A percentile compares a stretch with the other conserved stretches of the same genome.
phyloP scores from a whole-genome alignment of 352 stramenopile genomes.

The Phytophthora sansomeana region DNA sequence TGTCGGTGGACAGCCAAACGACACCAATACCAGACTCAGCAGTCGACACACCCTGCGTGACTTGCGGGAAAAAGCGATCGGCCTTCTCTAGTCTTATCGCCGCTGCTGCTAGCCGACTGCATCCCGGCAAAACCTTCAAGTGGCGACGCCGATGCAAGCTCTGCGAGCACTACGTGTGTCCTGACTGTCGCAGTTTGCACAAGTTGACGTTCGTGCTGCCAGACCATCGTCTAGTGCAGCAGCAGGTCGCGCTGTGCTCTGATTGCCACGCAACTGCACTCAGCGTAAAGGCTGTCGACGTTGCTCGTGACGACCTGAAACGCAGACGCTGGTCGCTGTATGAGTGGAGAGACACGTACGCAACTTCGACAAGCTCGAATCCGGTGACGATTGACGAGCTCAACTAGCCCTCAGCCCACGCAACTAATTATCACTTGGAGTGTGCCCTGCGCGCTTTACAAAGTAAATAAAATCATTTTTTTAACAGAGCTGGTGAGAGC shows the following conservation, averaged over 20 bases:
- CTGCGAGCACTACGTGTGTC: slow-evolving; percentile 56
- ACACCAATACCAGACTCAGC: slow-evolving; percentile 16
- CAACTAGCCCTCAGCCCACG: slow-evolving; percentile 19
- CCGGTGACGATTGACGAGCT: slow-evolving; percentile 35
- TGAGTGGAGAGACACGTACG: slow-evolving; percentile 42
- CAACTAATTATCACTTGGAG: slow-evolving; percentile 13
- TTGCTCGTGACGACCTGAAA: slow-evolving; percentile 40
- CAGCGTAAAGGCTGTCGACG: slow-evolving; percentile 29
- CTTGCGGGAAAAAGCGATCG: slow-evolving; percentile 40
- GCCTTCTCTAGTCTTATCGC: slow-evolving; percentile 26
- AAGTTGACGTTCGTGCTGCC: slow-evolving; percentile 44
- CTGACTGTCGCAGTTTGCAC: slow-evolving; percentile 50
- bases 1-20: slow-evolving; percentile 22
- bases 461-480: slow-evolving; percentile 8
- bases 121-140: slow-evolving; percentile 16
- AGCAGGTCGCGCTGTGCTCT: slow-evolving; percentile 35
- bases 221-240: slow-evolving; percentile 39
- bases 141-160: slow-evolving; percentile 43
- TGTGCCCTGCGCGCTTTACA: background rate
- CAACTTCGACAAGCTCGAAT: slow-evolving; percentile 31
- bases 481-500: background rate
- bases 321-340: slow-evolving; percentile 31
- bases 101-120: slow-evolving; percentile 19
- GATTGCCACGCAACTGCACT: slow-evolving; percentile 31
- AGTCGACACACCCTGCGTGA: slow-evolving; percentile 36